Evolutionary conservation across 228 moss, liverwort and hornwort genomes (phyloP).

Genomic region (Sphagnum magellanicum): DNA sequence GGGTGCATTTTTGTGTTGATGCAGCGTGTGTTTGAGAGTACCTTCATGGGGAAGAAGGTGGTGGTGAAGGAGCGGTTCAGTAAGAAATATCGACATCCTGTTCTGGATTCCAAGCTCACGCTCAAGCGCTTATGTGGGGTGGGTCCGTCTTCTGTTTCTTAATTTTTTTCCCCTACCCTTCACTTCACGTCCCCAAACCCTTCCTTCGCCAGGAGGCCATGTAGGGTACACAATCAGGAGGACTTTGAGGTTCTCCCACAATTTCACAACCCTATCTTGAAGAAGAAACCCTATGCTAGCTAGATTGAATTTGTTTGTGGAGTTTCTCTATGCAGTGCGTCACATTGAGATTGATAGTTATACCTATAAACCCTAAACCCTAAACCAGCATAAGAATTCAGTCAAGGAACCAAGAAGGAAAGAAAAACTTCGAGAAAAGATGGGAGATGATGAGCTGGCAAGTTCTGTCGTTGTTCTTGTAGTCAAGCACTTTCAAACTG

Average conservation of each 20-base stretch:
- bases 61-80: constrained; percentile 84
- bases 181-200: background rate
- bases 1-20: constrained; percentile 1
- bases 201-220: background rate
- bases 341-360: too few species aligned
- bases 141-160: background rate
- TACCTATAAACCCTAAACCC: too few species aligned
- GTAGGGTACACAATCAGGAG: background rate
- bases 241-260: background rate
- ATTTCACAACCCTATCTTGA: background rate
- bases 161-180: background rate
- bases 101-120: constrained; percentile 75
- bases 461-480: too few species aligned
- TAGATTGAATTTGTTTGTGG: too few species aligned
- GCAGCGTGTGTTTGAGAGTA: constrained; percentile 62
- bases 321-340: too few species aligned
- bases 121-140: constrained; percentile 76
- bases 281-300: too few species aligned
- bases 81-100: constrained; percentile 83
- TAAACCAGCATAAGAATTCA: too few species aligned
- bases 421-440: too few species aligned
- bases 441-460: too few species aligned
- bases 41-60: constrained; percentile 66
- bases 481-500: too few species aligned
- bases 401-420: too few species aligned